Evolutionary conservation across 2,329 filamentous ascomycete genomes (phyloP).

Genomic region (Trichoderma sp.): DNA sequence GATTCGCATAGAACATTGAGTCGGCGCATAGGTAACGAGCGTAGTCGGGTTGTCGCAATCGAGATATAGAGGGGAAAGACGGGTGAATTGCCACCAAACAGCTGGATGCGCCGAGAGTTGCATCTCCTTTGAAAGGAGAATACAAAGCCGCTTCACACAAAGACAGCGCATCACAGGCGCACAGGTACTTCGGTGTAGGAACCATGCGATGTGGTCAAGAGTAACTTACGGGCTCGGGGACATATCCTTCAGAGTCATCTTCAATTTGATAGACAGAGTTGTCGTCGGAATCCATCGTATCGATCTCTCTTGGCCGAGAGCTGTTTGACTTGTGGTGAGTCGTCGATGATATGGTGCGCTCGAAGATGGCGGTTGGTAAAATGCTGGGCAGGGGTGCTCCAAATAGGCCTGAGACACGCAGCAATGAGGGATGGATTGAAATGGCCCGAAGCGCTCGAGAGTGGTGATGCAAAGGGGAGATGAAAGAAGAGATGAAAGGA

Average conservation of each 20-base stretch:
- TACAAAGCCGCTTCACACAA: neutral
- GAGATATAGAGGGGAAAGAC: neutral
- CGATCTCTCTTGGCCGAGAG: conserved; percentile 18
- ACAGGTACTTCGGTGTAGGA: neutral
- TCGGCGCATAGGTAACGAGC: neutral
- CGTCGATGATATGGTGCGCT: conserved; percentile 14
- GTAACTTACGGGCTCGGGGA: conserved; percentile 44
- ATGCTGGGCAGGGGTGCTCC: conserved; percentile 30
- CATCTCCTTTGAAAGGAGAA: too few relatives aligned
- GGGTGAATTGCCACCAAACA: neutral
- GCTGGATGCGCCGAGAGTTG: neutral
- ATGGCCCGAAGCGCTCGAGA: conserved; percentile 33
- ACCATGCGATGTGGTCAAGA: neutral
- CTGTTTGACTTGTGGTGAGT: neutral
- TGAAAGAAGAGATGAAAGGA: conserved; percentile 33
- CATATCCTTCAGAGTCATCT: conserved; percentile 49
- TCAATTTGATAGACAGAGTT: conserved; percentile 51
- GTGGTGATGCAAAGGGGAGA: conserved; percentile 35
- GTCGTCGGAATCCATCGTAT: conserved; percentile 61
- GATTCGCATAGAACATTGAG: neutral
- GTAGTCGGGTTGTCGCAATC: neutral
- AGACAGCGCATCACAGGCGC: conserved; percentile 3
- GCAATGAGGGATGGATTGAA: conserved; percentile 31
- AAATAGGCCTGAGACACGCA: conserved; percentile 33
- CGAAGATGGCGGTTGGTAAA: conserved; percentile 32